Conservation (phyloP, 768 basidiomycete genomes). For the Russula virescens region DNA sequence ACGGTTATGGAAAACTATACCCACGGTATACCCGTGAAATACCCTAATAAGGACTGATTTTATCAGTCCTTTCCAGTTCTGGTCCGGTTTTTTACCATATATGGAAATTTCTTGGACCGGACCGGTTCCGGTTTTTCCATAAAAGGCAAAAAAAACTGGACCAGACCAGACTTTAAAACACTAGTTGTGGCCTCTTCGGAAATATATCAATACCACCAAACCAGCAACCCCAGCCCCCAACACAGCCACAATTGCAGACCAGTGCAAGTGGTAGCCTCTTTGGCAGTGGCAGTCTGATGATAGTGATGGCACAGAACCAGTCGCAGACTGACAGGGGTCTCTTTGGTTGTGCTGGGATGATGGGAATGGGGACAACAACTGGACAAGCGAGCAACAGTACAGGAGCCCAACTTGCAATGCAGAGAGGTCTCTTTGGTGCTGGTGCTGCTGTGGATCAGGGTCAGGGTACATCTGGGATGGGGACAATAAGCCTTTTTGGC, state of each 20-base stretch:
- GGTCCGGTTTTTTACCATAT: too few relatives aligned
- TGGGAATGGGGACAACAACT: neutral
- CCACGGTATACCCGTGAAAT: too few relatives aligned
- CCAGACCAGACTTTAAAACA: too few relatives aligned
- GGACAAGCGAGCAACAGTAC: conserved; percentile 8
- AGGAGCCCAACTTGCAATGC: conserved; percentile 1
- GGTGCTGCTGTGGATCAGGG: conserved; percentile 20
- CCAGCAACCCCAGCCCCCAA: neutral
- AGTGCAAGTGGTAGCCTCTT: conserved; percentile 3
- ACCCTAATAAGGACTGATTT: too few relatives aligned
- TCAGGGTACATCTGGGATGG: conserved; percentile 14
- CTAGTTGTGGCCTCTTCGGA: conserved; percentile 27
- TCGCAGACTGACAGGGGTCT: conserved; percentile 12
- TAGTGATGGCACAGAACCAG: neutral
- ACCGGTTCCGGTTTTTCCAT: too few relatives aligned
- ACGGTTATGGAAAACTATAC: too few relatives aligned
- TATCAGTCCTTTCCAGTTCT: too few relatives aligned
- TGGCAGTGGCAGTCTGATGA: too few relatives aligned
- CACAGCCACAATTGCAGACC: neutral
- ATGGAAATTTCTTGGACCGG: too few relatives aligned
- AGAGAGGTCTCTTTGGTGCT: conserved; percentile 26
- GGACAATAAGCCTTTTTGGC: conserved; percentile 20
- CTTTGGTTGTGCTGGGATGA: neutral
- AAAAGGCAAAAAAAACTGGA: too few relatives aligned
- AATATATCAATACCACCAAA: neutral